Percentiles rank a stretch among this genome's conserved stretches.
phyloP scores from a whole-genome alignment of 768 basidiomycete genomes.

The Leucosporidium creatinivorum region DNA sequence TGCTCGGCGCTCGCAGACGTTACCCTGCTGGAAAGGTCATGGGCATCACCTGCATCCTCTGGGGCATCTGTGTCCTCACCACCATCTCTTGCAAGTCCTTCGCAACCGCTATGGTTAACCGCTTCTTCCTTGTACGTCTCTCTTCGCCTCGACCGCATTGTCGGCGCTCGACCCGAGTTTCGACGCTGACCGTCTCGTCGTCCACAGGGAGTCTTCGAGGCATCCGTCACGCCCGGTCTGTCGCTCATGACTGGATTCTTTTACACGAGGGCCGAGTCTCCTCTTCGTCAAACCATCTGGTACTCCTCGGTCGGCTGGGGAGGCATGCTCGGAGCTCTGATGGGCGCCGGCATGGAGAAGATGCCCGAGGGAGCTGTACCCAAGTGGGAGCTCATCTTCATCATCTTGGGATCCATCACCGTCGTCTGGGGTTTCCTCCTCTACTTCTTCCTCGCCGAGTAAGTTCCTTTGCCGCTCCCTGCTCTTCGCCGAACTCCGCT shows the following conservation, averaged over 20 bases:
- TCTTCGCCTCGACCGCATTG: too few relatives aligned
- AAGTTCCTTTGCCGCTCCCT: too few relatives aligned
- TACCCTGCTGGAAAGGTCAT: constrained; percentile 41
- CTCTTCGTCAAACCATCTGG: constrained; percentile 42
- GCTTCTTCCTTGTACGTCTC: constrained; percentile 39
- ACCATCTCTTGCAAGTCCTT: constrained; percentile 40
- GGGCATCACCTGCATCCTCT: constrained; percentile 40
- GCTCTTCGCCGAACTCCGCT: too few relatives aligned
- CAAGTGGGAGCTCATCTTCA: constrained; percentile 39
- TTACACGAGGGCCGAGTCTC: constrained; percentile 37
- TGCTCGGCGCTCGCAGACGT: constrained; percentile 38
- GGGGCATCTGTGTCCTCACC: constrained; percentile 41
- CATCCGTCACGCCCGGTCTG: constrained; percentile 41
- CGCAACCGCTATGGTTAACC: constrained; percentile 39
- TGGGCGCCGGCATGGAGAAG: constrained; percentile 40
- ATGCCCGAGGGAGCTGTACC: background rate
- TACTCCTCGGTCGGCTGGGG: constrained; percentile 41
- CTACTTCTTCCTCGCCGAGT: constrained; percentile 42
- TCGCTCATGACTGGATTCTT: constrained; percentile 42
- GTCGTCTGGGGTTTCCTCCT: constrained; percentile 39
- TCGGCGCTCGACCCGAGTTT: too few relatives aligned
- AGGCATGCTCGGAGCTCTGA: constrained; percentile 42
- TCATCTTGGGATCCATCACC: constrained; percentile 41
- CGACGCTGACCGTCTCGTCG: background rate
- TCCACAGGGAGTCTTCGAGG: constrained; percentile 38